phyloP scores from a whole-genome alignment of 176 grass and related monocot genomes.

The maize (Zea mays) region Zm-B73-REFERENCE-NAM-5.0 NC_050104.1:157421001-157421500 shows the following conservation, averaged over 20 bases:
- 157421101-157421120: conserved; percentile 89
- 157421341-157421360: background rate
- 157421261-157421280: background rate
- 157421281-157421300: background rate
- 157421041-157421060: conserved; percentile 23
- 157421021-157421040: background rate
- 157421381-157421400: conserved; percentile 14
- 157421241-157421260: background rate
- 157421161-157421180: conserved; percentile 43
- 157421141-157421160: conserved; percentile 90
- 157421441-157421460: background rate
- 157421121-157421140: conserved; percentile 87
- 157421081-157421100: conserved; percentile 96
- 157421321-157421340: background rate
- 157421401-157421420: background rate
- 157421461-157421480: background rate
- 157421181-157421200: conserved; percentile 2
- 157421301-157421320: conserved; percentile 7
- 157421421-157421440: background rate
- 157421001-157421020: background rate
- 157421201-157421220: conserved; percentile 23
- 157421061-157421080: conserved; percentile 84
- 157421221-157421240: conserved; percentile 10
- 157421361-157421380: conserved; percentile 7
- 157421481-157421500: background rate